Evolutionary conservation across 2,329 filamentous ascomycete species (phyloP), one percentile per base, ranked within the genome.

Genomic region (Didymella pinodella): DNA sequence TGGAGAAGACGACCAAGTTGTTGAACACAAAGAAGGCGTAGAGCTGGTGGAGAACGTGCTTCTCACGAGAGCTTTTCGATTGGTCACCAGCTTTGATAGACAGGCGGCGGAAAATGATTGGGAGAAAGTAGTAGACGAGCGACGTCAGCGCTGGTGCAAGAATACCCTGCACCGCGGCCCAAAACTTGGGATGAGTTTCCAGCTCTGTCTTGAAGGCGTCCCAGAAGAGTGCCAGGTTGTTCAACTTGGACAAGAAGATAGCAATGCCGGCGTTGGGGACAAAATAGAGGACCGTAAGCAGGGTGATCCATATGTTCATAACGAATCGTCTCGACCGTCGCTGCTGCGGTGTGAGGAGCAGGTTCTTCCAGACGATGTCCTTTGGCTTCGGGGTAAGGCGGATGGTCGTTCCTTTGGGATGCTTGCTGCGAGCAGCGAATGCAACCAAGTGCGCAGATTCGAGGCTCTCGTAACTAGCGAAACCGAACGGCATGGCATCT

Each of bases 11-110:
- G 65, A 99, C 82, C 54, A 99, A 79, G 73, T 98, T 98, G 85
- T 99, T 99, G 83, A 99, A 93, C 51, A 97, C 86, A 78, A 99
- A 99, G 81, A 99, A 99, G 18, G 91, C 86, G 78, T 96, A 99
- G 2, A 99, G 84, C 77, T 96, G 96, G 63, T 87, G 88, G 59
- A 95, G 85, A 51, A 99, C 95, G 76, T 98, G 94, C 29, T 92
- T 86, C 75, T 99, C 95, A 54, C 95, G 88, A 26, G 92, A 91
- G 0, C 92, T 96, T 79, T 98, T 99, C 47, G 92, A 96, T 65
- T 90, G 85, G 73, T 98, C 94, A 64, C 95, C 95, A 4, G 91
- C 90, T 65, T 86, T 86, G 61, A 93, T 89, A 6, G 92, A 90
- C 36, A 99, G 83, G 22, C 91, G 89, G 55, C 95, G 90, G 82